These are phyloP conservation scores for Scedosporium boydii DNA, from an alignment of 2,329 filamentous ascomycete species.

Conservation along the genomic window DNA sequence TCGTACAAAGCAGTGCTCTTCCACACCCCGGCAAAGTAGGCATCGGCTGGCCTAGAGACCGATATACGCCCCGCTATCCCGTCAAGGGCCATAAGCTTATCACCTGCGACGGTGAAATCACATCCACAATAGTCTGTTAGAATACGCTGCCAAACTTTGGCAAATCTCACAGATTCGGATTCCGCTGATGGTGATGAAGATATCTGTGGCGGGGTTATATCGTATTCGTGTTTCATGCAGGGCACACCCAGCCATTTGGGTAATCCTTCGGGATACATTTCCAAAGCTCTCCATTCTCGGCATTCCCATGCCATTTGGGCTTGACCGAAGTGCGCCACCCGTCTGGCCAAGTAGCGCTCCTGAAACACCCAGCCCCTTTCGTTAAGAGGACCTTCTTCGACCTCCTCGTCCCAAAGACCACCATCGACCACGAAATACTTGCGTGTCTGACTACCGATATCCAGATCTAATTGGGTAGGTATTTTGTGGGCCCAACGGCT, in stretches of 20 bases:
- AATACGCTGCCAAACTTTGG: not conserved
- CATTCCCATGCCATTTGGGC: slow-evolving; percentile 1
- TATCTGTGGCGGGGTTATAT: not conserved
- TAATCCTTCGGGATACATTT: not conserved
- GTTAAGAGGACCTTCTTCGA: not conserved
- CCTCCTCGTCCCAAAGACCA: not conserved
- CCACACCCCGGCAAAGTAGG: not conserved
- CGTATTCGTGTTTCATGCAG: not conserved
- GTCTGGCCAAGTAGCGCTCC: not conserved
- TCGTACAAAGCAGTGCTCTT: not conserved
- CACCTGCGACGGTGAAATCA: not conserved
- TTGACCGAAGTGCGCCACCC: not conserved
- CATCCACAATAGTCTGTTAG: not conserved
- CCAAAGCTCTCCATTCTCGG: not conserved
- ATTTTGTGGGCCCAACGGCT: not conserved
- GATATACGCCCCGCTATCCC: not conserved
- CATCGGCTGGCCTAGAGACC: not conserved
- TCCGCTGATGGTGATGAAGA: not conserved
- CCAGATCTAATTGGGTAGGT: not conserved
- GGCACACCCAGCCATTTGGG: not conserved
- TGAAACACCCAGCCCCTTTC: not conserved
- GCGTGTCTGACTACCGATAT: not conserved
- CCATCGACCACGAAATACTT: not conserved
- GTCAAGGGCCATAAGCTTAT: not conserved
- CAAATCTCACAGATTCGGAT: not conserved